Conservation (phyloP, 352 stramenopile genomes). For the Saprolegnia parasitica region DNA sequence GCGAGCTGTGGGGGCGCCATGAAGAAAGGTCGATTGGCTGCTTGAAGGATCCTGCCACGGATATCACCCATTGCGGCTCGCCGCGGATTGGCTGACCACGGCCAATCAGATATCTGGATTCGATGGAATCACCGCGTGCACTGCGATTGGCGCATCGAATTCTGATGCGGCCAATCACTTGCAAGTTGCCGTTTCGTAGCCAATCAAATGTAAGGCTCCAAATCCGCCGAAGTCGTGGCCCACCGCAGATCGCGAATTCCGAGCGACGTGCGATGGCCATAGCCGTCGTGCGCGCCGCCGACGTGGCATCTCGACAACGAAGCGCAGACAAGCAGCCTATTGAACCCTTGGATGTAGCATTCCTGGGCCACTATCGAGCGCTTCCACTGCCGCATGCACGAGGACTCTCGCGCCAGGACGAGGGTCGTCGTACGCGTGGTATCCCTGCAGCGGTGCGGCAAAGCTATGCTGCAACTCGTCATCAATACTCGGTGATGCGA, state of each 20-base stretch:
- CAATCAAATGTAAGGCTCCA: background rate
- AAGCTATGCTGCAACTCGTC: no score
- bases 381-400: no score
- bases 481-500: no score
- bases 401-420: no score
- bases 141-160: background rate
- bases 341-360: no score
- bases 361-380: no score
- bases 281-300: no score
- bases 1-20: background rate
- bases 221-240: background rate
- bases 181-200: background rate
- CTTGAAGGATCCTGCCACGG: background rate
- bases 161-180: conserved; percentile 10
- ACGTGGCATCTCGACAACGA: no score
- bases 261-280: no score
- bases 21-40: background rate
- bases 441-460: no score
- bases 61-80: background rate
- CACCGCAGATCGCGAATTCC: background rate
- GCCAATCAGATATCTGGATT: background rate
- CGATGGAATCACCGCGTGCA: background rate
- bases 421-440: no score
- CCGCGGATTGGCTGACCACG: conserved; percentile 1
- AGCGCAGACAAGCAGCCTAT: no score